Base-by-base conservation (phyloP, 208 protist genomes). In the Wallacemonas collosoma region DNA sequence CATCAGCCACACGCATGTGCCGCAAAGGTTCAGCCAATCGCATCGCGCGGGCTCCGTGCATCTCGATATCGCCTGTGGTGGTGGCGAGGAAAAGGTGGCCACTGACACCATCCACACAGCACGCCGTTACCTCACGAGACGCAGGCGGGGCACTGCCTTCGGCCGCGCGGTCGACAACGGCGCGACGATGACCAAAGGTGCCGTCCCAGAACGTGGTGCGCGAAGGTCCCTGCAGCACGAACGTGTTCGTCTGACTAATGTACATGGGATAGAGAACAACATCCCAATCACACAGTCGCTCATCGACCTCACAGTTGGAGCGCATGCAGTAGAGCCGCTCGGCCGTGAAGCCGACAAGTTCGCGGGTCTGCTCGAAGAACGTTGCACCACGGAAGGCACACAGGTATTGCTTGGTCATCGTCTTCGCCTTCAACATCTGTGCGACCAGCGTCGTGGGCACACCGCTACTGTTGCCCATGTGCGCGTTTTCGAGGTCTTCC, bases 131-230 rank as follows among this genome's bases (percentile, higher is more conserved):
- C 41, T 92, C 87, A 36, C 63, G 70, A 43, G 65, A 51, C 1
- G 36, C 60, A 56, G 71, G 67, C 39, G 75, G 69, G 39, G 84
- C 35, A 40, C 14, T 68, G 5, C 47, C 44, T 2, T 73, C 17
- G n/a, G 70, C 40, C 0, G 76, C 71, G 45, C 84, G 82, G 68
- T 88, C 84, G 63, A 89, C 72, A 4, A 88, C 44, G 35, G 65
- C 64, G 3, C 67, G 81, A 5, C 84, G 73, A 63, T 77, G 83
- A 5, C 89, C 89, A 26, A 79, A 57, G 2, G 47, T 60, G 15
- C 79, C 75, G 65, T 92, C 87, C 89, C 89, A 94, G 14, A 87
- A 74, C 53, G 81, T 83, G 7, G 89, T 72, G 43, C 85, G 80
- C 17, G 86, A 86, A 2, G 89, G 69, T 40, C 89, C 77, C n/a